A percentile compares a stretch with the other conserved stretches of the same genome.
Conservation (phyloP, 306 rosid genomes). For the Rosa lucieae region DNA sequence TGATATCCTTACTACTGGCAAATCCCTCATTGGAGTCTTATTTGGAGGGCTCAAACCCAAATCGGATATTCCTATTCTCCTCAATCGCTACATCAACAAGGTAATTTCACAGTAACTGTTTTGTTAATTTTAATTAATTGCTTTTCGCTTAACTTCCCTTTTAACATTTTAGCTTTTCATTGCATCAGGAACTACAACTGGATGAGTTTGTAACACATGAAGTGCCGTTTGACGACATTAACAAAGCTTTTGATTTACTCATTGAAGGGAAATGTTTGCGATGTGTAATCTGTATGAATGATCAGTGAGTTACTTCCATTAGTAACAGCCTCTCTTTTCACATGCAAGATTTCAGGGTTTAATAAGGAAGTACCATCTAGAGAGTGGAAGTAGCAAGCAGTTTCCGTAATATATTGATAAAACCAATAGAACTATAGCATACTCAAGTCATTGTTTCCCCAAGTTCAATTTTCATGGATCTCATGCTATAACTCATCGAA, state of each 20-base stretch:
- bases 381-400: conserved; percentile 77
- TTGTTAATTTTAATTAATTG: not conserved
- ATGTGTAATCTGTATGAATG: conserved; percentile 78
- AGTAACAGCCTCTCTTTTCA: not conserved
- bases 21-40: conserved; percentile 58
- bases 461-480: not conserved
- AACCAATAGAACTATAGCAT: not conserved
- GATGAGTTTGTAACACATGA: conserved; percentile 86
- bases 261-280: conserved; percentile 56
- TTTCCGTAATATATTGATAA: not conserved
- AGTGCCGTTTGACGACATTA: conserved; percentile 63
- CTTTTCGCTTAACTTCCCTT: not conserved
- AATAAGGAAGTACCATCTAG: not conserved
- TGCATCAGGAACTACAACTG: conserved; percentile 60
- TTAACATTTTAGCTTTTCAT: not conserved
- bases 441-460: not conserved
- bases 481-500: not conserved
- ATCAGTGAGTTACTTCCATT: conserved; percentile 23
- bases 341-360: not conserved
- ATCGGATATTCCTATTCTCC: conserved; percentile 63
- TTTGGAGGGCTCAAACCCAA: conserved; percentile 86
- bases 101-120: conserved; percentile 31
- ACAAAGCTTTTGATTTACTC: conserved; percentile 72
- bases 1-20: conserved; percentile 55
- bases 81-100: conserved; percentile 74